Percentiles rank a stretch among this genome's conserved stretches.
Conservation (phyloP, 139 green algal species). For the Closterium sp. region DNA sequence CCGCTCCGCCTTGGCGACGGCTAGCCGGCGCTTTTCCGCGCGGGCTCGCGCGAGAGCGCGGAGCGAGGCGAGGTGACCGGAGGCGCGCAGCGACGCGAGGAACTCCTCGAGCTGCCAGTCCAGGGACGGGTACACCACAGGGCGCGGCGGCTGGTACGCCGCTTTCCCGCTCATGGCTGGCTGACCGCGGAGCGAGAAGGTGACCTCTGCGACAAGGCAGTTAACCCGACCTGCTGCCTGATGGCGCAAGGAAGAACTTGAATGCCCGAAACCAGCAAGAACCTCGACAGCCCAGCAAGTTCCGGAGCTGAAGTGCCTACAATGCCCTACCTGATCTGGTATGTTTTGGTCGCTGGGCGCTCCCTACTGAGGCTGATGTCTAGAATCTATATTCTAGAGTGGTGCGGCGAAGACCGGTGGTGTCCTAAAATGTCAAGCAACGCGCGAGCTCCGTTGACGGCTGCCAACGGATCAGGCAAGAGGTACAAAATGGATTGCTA, state of each 20-base stretch:
- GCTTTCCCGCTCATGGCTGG: neutral
- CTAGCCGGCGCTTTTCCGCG: neutral
- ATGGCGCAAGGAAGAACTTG: neutral
- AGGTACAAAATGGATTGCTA: too few species aligned
- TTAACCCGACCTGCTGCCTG: neutral
- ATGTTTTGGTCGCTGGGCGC: neutral
- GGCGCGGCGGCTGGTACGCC: neutral
- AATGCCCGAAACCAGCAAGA: neutral
- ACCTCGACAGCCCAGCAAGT: neutral
- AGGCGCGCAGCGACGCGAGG: neutral
- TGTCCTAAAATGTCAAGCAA: too few species aligned
- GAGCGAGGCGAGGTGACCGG: neutral
- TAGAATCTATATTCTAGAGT: neutral
- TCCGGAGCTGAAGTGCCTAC: neutral
- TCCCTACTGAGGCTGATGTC: neutral
- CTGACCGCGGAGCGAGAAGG: neutral
- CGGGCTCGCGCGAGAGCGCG: neutral
- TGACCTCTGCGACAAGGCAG: neutral
- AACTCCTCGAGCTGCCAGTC: constrained; percentile 16
- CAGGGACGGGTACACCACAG: neutral
- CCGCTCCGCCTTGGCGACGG: neutral
- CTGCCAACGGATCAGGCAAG: neutral
- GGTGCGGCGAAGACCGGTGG: too few species aligned
- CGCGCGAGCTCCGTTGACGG: neutral
- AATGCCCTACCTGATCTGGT: neutral